Base-by-base conservation (phyloP, 2,329 filamentous ascomycete species). In the Akanthomyces uredinophilus region DNA sequence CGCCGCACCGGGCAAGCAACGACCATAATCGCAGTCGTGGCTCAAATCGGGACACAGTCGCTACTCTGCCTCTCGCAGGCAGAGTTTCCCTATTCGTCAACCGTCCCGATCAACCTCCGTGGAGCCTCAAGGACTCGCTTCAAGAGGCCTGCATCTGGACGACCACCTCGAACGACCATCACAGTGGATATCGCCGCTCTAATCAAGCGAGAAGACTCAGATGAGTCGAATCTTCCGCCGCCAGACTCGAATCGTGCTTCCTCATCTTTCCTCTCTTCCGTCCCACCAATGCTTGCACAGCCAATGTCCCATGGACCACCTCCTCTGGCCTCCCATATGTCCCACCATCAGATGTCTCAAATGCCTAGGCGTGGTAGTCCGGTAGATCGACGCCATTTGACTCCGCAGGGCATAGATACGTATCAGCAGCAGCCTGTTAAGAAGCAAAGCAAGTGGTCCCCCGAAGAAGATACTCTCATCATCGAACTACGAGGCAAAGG, bases 381-480 rank as follows among this genome's bases (percentile, higher is more conserved):
- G 18, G 59, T 55, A 5, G 44, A 5, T n/a, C 39, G 49, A 39
- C 39, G 49, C 32, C 27, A 54, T 73, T 8, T 61, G 29, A 50
- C 32, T 37, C 32, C 50, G 18, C 58, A 61, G 49, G 79, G 72
- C 68, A 80, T 83, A 79, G 76, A 79, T 65, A 73, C 83, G 37
- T 83, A 87, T 70, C 72, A 79, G 37, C 83, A 87, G 68, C 89
- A 88, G 43, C 91, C 91, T 22, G 90, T 91, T 39, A 96, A 95
- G 79, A 96, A 94, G 77, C 92, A 97, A 75, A 96, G 91, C 72
- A 98, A 98, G 76, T 98, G 95, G 95, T 96, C 91, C 5, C 82
- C 89, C 1, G 92, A 97, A 65, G 94, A 98, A 74, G 92, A 98
- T 75, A 86, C 90, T n/a, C 79, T 95, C 54, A 96, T 96, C 69